phyloP scores from a whole-genome alignment of 768 basidiomycete genomes.

The Lentinula sp. region DNA sequence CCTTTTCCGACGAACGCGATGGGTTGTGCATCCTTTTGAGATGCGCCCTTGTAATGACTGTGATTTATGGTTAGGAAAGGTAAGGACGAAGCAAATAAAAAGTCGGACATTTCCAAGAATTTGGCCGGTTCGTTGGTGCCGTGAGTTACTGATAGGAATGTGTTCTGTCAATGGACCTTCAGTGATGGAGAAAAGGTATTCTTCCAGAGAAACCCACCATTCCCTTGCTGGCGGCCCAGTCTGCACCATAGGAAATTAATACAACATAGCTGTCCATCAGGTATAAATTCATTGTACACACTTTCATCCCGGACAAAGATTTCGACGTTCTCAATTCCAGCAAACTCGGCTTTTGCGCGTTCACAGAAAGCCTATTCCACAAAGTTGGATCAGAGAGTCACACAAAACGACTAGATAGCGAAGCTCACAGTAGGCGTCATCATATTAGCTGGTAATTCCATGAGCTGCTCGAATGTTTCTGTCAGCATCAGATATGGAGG shows the following conservation, averaged over 20 bases:
- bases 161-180: constrained; percentile 38
- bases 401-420: background rate
- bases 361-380: constrained; percentile 55
- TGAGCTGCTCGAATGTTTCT: constrained; percentile 40
- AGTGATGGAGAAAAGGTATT: background rate
- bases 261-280: too few species aligned
- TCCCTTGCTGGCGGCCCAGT: constrained; percentile 77
- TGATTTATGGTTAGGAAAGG: background rate
- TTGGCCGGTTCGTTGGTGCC: constrained; percentile 82
- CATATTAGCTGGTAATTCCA: constrained; percentile 83
- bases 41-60: constrained; percentile 80
- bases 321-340: constrained; percentile 60
- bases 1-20: constrained; percentile 83
- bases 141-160: constrained; percentile 83
- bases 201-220: constrained; percentile 48
- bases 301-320: constrained; percentile 72
- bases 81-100: background rate
- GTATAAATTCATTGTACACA: constrained; percentile 18
- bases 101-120: constrained; percentile 73
- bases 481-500: background rate
- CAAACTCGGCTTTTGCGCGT: constrained; percentile 62
- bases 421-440: constrained; percentile 70
- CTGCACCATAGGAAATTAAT: constrained; percentile 25
- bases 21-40: constrained; percentile 48
- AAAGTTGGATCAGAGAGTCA: background rate